Evolutionary conservation across 2,329 filamentous ascomycete species (phyloP).

Genomic region (Seiridium unicorne): DNA sequence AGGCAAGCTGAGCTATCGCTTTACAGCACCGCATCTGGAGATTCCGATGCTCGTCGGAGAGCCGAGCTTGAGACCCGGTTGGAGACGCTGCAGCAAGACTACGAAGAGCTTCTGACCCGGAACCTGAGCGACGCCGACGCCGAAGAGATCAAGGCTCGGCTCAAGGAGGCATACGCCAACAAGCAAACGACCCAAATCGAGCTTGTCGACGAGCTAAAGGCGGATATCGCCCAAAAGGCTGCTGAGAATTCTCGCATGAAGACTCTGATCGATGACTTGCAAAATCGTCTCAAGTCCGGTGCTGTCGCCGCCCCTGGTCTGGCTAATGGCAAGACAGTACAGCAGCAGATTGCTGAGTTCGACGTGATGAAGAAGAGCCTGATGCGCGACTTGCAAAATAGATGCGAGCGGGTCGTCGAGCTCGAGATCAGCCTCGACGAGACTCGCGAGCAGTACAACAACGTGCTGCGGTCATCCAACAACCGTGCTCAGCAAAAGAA

Average conservation of each 20-base stretch:
- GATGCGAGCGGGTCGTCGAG: conserved; percentile 96
- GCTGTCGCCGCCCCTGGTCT: conserved; percentile 54
- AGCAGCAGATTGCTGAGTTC: conserved; percentile 98
- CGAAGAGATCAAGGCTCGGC: conserved; percentile 77
- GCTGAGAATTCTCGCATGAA: conserved; percentile 82
- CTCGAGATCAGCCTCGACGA: conserved; percentile 97
- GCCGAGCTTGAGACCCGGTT: conserved; percentile 77
- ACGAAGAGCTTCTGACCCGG: conserved; percentile 77
- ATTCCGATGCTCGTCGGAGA: conserved; percentile 66
- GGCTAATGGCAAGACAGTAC: conserved; percentile 83
- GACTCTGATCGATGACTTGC: conserved; percentile 75
- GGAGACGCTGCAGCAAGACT: conserved; percentile 73
- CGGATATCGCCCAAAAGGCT: conserved; percentile 72
- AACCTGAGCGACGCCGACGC: conserved; percentile 77
- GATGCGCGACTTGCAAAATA: conserved; percentile 97
- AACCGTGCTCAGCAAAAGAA: conserved; percentile 99
- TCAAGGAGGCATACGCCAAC: conserved; percentile 74
- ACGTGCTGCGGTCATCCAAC: conserved; percentile 92
- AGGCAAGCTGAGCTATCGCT: conserved; percentile 88
- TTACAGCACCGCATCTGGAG: conserved; percentile 65
- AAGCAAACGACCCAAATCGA: conserved; percentile 72
- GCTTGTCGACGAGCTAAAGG: conserved; percentile 73
- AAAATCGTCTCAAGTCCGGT: conserved; percentile 68
- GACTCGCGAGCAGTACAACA: conserved; percentile 98
- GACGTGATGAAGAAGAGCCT: conserved; percentile 99